Evolutionary conservation across 768 basidiomycete genomes (phyloP).

Genomic region (Termitomyces sp.): DNA sequence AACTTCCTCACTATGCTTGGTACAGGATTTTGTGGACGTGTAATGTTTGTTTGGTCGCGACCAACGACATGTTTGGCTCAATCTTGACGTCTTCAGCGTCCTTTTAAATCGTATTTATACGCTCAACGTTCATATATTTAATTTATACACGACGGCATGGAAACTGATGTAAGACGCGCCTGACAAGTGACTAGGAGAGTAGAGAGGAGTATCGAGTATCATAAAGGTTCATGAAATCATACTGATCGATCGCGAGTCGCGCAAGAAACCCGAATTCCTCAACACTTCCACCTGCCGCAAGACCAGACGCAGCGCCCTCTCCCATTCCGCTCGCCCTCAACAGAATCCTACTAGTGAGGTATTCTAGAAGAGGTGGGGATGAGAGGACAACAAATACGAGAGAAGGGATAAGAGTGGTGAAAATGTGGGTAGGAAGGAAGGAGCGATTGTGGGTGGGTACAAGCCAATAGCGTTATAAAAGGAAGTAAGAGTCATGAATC

Average conservation of each 20-base stretch:
- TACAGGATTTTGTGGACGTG: conserved; percentile 29
- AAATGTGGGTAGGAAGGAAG: conserved; percentile 12
- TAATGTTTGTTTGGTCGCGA: conserved; percentile 32
- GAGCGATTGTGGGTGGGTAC: conserved; percentile 12
- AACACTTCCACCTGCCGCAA: conserved; percentile 15
- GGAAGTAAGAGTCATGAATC: conserved; percentile 16
- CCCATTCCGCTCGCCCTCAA: conserved; percentile 57
- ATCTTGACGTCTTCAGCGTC: neutral
- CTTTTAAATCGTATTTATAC: neutral
- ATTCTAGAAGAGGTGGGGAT: conserved; percentile 49
- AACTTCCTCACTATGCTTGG: conserved; percentile 9
- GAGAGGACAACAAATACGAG: conserved; percentile 58
- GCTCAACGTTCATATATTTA: conserved; percentile 1
- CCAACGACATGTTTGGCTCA: conserved; percentile 20
- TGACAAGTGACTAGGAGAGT: conserved; percentile 1
- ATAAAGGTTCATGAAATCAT: conserved; percentile 11
- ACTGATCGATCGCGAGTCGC: neutral
- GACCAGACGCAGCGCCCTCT: conserved; percentile 65
- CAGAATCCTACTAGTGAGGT: conserved; percentile 19
- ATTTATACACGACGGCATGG: conserved; percentile 12
- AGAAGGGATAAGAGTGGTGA: conserved; percentile 8
- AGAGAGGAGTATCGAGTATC: conserved; percentile 1
- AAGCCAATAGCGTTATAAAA: conserved; percentile 1
- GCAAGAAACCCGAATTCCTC: conserved; percentile 5
- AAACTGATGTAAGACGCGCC: conserved; percentile 9